Evolutionary conservation across 306 rosid species (phyloP), one percentile per base, ranked within the genome.

Genomic region (Vigna radiata): DNA sequence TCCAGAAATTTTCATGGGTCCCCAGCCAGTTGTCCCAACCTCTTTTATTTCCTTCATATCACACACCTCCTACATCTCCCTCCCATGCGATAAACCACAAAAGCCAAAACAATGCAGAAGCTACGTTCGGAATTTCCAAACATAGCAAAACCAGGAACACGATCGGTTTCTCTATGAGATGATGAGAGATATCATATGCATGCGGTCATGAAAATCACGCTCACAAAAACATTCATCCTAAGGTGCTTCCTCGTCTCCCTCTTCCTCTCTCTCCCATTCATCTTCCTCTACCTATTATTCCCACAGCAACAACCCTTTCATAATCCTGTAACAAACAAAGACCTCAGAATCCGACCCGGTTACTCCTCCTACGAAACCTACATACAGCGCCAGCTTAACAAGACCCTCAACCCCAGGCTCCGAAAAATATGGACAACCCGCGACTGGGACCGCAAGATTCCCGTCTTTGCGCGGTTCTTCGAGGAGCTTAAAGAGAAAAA

Each of bases 381-480:
- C 93, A 79, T 95, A 23, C 87, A 89, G 65, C 88, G 86, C 55
- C 98, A 95, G 72, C 96, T 95, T 15, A 83, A 86, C 89, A 95
- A 95, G 84, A 95, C 97, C 55, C 93, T 90, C 68, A 91, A 95
- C 84, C 97, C 97, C 0, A 89, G 60, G 27, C 99, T 95, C 49
- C 82, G 97, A 0, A 79, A 88, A 44, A 80, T 95, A 72, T 95
- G 99, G 99, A 92, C 88, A 14, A 95, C 97, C 25, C 90, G 98
- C 10, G 98, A 92, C 70, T 95, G 98, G 98, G 86, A 95, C 67
- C 82, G 98, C 3, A 95, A 95, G 62, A 90, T 92, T 78, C 83
- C 81, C 1, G 91, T 92, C 0, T 95, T 95, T 70, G 70, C 91
- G 6, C 71, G 69, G 4, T 88, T 90, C 78, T 95, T 95, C 79